phyloP scores from a whole-genome alignment of 768 basidiomycete species.

The Lepiota brunneoincarnata region DNA sequence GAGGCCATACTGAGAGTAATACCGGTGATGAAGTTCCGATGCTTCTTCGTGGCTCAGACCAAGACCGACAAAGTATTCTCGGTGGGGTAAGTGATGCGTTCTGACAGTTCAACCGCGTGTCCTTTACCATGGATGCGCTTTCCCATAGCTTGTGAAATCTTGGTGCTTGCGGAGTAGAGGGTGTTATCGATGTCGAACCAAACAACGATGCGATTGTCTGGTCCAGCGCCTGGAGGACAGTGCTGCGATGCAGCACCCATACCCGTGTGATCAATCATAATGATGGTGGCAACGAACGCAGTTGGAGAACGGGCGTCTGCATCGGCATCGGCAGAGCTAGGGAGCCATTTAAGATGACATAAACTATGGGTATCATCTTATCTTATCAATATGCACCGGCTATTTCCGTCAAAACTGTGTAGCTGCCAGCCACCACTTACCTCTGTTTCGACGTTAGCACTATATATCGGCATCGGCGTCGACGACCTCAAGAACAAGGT shows the following conservation, averaged over 20 bases:
- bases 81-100: neutral
- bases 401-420: slow-evolving; percentile 39
- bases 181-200: slow-evolving; percentile 92
- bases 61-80: slow-evolving; percentile 74
- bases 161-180: slow-evolving; percentile 73
- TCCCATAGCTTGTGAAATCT: slow-evolving; percentile 79
- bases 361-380: slow-evolving; percentile 25
- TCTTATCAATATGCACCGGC: slow-evolving; percentile 21
- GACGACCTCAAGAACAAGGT: slow-evolving; percentile 53
- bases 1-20: slow-evolving; percentile 81
- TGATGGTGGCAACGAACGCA: neutral
- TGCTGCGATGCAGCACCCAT: neutral
- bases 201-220: slow-evolving; percentile 59
- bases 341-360: neutral
- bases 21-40: slow-evolving; percentile 61
- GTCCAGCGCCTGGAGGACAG: slow-evolving; percentile 2
- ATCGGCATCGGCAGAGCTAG: neutral
- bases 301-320: neutral
- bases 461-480: slow-evolving; percentile 45
- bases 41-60: slow-evolving; percentile 71
- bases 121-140: slow-evolving; percentile 68
- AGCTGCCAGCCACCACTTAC: slow-evolving; percentile 42
- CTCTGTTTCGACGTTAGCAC: slow-evolving; percentile 28
- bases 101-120: neutral
- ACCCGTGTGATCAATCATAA: neutral